These are phyloP conservation scores for Sphaerulina populicola DNA, from an alignment of 2,329 filamentous ascomycete species.

Conservation along the genomic window DNA sequence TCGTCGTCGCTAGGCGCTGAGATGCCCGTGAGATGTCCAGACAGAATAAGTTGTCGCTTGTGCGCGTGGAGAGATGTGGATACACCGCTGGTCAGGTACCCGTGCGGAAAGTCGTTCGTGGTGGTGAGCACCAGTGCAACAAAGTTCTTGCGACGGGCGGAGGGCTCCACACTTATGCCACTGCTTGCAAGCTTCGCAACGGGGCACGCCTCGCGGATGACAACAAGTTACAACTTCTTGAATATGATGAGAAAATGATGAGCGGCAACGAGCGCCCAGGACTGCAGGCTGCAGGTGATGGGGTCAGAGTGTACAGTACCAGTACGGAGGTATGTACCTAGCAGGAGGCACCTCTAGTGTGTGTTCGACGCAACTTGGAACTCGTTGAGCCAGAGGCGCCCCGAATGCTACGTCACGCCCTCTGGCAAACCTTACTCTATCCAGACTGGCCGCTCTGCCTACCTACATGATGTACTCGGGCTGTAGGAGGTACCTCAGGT, in stretches of 20 bases:
- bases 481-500: no score
- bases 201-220: neutral
- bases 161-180: constrained; percentile 2
- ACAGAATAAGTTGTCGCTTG: constrained; percentile 6
- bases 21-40: neutral
- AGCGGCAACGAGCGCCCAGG: neutral
- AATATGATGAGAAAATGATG: neutral
- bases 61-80: constrained; percentile 4
- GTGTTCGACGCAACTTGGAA: neutral
- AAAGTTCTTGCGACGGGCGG: constrained; percentile 1
- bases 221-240: no score
- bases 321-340: no score
- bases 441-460: neutral
- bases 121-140: constrained; percentile 2
- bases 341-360: no score
- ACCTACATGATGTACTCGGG: no score
- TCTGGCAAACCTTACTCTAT: constrained; percentile 2
- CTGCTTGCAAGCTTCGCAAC: neutral
- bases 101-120: constrained; percentile 2
- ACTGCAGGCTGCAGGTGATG: neutral
- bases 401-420: constrained; percentile 6
- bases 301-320: neutral
- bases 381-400: neutral
- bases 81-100: constrained; percentile 8
- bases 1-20: neutral